These are phyloP conservation scores for Zarea fungicola DNA, from an alignment of 2,329 filamentous ascomycete genomes.

Conservation along the genomic window DNA sequence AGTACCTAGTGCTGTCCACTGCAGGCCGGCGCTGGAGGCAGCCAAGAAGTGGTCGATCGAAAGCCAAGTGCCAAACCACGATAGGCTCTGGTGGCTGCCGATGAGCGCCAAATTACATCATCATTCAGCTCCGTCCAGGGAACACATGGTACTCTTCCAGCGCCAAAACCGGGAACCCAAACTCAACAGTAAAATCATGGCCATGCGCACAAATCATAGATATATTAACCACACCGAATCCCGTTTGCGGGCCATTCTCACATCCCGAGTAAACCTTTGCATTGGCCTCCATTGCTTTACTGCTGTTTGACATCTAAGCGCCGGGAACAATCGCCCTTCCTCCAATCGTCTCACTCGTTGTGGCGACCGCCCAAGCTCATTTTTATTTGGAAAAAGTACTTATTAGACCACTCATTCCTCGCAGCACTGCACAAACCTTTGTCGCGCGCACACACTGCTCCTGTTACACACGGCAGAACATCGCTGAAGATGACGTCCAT, in stretches of 20 bases:
- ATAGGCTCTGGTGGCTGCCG: not conserved
- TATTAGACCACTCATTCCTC: not conserved
- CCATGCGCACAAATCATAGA: not conserved
- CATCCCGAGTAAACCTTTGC: not conserved
- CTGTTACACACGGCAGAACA: conserved; percentile 6
- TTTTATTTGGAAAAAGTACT: not conserved
- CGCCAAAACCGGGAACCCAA: conserved; percentile 4
- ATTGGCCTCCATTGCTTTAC: no score
- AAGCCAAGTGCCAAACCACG: not conserved
- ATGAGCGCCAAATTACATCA: conserved; percentile 12
- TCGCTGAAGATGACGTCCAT: conserved; percentile 44
- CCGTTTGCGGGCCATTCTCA: not conserved
- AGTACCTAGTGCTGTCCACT: no score
- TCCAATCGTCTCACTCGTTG: conserved; percentile 3
- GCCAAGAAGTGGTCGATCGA: not conserved
- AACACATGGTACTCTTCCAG: not conserved
- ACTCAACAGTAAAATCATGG: not conserved
- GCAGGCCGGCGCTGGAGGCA: not conserved
- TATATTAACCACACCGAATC: conserved; percentile 2
- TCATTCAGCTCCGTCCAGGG: conserved; percentile 1
- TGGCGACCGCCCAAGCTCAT: conserved; percentile 2
- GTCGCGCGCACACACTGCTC: not conserved
- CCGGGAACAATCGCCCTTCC: conserved; percentile 6
- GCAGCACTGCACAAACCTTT: not conserved
- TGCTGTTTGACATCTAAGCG: conserved; percentile 4